These are phyloP conservation scores for Cordyceps farinosa DNA, from an alignment of 2,329 filamentous ascomycete genomes.

Conservation along the genomic window DNA sequence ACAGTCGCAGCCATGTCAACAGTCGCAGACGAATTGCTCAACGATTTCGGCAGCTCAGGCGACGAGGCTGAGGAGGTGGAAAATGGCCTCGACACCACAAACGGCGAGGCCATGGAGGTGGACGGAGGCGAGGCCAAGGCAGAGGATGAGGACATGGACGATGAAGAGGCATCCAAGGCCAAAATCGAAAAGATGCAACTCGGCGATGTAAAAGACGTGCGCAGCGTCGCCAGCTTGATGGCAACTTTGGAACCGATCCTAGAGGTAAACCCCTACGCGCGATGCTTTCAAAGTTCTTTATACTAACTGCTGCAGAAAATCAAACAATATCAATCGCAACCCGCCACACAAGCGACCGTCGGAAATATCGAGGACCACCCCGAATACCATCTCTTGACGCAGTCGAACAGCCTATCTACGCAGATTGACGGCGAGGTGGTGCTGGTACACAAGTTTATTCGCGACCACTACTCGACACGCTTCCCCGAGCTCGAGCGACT, in stretches of 20 bases:
- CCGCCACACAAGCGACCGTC: constrained; percentile 62
- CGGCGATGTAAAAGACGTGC: constrained; percentile 69
- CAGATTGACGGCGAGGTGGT: constrained; percentile 91
- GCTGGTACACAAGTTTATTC: constrained; percentile 91
- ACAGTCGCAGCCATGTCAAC: constrained; percentile 65
- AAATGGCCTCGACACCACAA: constrained; percentile 41
- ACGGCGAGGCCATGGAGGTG: constrained; percentile 50
- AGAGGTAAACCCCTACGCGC: constrained; percentile 59
- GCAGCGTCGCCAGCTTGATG: constrained; percentile 76
- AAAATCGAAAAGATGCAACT: constrained; percentile 82
- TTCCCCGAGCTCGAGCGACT: constrained; percentile 91
- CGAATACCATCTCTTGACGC: constrained; percentile 82
- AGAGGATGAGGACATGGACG: constrained; percentile 55
- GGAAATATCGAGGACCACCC: constrained; percentile 90
- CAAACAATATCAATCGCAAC: constrained; percentile 66
- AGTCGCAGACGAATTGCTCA: constrained; percentile 85
- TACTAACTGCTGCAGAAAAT: constrained; percentile 64
- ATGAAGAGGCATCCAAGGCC: constrained; percentile 68
- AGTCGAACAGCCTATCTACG: constrained; percentile 85
- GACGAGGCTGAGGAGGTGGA: constrained; percentile 67
- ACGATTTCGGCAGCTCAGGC: constrained; percentile 63
- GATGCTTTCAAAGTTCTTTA: constrained; percentile 64
- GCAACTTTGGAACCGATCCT: constrained; percentile 76
- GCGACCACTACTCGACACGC: constrained; percentile 89
- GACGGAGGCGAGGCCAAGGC: constrained; percentile 46